A percentile compares a stretch with the other conserved stretches of the same genome.
Conservation (phyloP, 176 grass and related monocot species). For the Cenchrus fungigraminus region DNA sequence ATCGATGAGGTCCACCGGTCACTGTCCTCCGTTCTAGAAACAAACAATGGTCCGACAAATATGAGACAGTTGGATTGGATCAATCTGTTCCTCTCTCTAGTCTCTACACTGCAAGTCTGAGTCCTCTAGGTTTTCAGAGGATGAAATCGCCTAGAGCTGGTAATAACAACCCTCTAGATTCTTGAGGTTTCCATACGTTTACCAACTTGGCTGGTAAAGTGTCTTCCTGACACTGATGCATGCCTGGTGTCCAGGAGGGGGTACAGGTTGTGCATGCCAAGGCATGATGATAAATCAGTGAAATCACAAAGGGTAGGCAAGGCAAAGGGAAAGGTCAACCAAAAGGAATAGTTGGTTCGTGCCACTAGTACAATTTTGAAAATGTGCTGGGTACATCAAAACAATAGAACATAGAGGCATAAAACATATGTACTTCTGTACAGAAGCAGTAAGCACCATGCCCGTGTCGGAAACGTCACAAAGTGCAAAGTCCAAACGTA, state of each 20-base stretch:
- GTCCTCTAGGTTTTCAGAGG: not conserved
- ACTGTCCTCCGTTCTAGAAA: conserved; percentile 54
- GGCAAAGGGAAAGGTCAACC: not conserved
- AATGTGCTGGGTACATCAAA: not conserved
- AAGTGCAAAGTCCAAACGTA: not conserved
- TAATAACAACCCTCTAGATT: not conserved
- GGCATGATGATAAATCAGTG: no score
- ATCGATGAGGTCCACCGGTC: conserved; percentile 2
- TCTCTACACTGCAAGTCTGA: not conserved
- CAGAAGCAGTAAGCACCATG: not conserved
- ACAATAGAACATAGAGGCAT: not conserved
- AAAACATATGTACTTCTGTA: not conserved
- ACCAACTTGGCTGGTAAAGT: not conserved
- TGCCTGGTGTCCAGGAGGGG: not conserved
- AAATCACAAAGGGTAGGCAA: not conserved
- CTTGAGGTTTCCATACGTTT: not conserved
- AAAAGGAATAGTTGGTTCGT: not conserved
- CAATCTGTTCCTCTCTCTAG: not conserved
- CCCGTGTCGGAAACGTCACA: not conserved
- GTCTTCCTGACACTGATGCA: not conserved
- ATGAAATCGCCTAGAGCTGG: not conserved
- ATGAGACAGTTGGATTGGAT: conserved; percentile 3
- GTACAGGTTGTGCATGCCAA: no score
- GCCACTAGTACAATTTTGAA: not conserved
- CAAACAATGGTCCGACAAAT: conserved; percentile 42